These are phyloP conservation scores for Aulographum hederae DNA, from an alignment of 2,329 filamentous ascomycete genomes.

Conservation along the genomic window DNA sequence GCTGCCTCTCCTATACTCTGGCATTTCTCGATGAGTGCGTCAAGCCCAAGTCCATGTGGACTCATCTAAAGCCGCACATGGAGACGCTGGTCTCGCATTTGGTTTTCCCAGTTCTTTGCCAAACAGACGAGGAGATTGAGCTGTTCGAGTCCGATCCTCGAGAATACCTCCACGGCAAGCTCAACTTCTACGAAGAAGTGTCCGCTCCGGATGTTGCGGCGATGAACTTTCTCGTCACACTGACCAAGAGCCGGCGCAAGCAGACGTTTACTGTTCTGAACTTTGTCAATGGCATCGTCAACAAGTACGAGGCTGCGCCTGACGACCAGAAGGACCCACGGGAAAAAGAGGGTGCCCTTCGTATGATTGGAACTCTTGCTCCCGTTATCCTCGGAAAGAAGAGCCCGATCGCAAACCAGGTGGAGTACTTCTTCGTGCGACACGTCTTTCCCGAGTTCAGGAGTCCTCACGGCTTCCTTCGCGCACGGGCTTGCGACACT, in stretches of 20 bases:
- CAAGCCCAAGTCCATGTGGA: conserved; percentile 94
- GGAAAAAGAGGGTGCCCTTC: conserved; percentile 86
- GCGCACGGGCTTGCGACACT: conserved; percentile 88
- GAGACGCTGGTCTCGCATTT: conserved; percentile 87
- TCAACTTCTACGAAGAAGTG: conserved; percentile 96
- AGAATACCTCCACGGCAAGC: conserved; percentile 89
- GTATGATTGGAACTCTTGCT: conserved; percentile 92
- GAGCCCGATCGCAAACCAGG: conserved; percentile 91
- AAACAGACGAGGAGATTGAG: conserved; percentile 80
- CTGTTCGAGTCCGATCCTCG: conserved; percentile 88
- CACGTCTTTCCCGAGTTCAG: conserved; percentile 98
- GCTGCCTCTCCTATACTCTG: conserved; percentile 81
- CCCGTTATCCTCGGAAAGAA: conserved; percentile 95
- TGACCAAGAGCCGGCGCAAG: conserved; percentile 88
- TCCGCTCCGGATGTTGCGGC: conserved; percentile 89
- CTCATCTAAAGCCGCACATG: conserved; percentile 79
- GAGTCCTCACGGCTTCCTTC: conserved; percentile 77
- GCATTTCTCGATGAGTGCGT: conserved; percentile 95
- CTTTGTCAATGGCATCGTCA: conserved; percentile 90
- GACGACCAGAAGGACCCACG: conserved; percentile 85
- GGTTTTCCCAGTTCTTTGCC: conserved; percentile 86
- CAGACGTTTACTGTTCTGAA: conserved; percentile 88
- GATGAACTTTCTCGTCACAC: conserved; percentile 86
- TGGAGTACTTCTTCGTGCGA: conserved; percentile 95
- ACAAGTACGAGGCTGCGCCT: conserved; percentile 68